These are phyloP conservation scores for Lasiodiplodia citricola DNA, from an alignment of 2,329 filamentous ascomycete genomes.

Conservation along the genomic window DNA sequence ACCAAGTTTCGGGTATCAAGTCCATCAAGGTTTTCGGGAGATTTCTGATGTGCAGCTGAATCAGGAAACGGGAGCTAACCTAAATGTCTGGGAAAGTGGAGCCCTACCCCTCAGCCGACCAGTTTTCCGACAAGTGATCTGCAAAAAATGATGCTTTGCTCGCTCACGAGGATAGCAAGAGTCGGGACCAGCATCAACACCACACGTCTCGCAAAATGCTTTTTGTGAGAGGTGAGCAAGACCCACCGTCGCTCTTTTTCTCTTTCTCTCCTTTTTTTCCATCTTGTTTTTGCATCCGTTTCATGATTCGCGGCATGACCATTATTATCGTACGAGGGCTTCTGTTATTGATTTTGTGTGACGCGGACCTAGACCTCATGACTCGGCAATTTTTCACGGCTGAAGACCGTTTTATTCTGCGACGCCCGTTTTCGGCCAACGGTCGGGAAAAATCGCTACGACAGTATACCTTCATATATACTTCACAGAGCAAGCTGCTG, in stretches of 20 bases:
- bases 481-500: background rate
- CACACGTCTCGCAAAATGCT: background rate
- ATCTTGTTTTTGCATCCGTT: background rate
- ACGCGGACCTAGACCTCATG: slow-evolving; percentile 15
- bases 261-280: background rate
- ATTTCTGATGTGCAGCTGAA: slow-evolving; percentile 5
- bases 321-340: slow-evolving; percentile 9
- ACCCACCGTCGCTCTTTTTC: background rate
- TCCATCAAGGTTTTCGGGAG: slow-evolving; percentile 3
- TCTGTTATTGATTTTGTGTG: slow-evolving; percentile 10
- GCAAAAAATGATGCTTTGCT: background rate
- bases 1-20: slow-evolving; percentile 3
- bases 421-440: background rate
- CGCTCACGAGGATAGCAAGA: slow-evolving; percentile 15
- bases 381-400: background rate
- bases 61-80: background rate
- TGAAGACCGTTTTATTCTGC: background rate
- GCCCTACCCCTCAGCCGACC: slow-evolving; percentile 3
- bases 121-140: slow-evolving; percentile 20
- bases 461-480: background rate
- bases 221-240: background rate
- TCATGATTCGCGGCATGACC: slow-evolving; percentile 16
- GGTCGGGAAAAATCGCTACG: background rate
- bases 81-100: slow-evolving; percentile 2
- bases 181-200: slow-evolving; percentile 2